A percentile compares a stretch with the other conserved stretches of the same genome.
phyloP scores from a whole-genome alignment of 305 asterid genomes.

The Coffea humblotiana region DNA sequence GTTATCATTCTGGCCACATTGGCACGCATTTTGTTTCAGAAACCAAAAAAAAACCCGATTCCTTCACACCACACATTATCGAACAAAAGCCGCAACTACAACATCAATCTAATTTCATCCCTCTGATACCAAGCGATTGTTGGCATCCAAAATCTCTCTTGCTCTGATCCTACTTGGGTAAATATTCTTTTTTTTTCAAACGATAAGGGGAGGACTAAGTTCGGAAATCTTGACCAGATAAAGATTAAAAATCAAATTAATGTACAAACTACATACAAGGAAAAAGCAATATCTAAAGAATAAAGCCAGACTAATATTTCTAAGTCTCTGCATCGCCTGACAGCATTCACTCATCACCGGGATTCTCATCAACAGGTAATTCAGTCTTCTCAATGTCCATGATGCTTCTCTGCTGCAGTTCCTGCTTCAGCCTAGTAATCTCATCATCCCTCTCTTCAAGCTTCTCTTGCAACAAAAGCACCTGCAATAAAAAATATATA shows the following conservation, averaged over 20 bases:
- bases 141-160: too few relatives aligned
- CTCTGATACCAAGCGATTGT: too few relatives aligned
- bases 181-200: too few relatives aligned
- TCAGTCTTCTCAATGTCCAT: background rate
- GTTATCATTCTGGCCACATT: too few relatives aligned
- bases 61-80: too few relatives aligned
- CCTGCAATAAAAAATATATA: constrained; percentile 36
- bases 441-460: constrained; percentile 68
- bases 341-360: background rate
- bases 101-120: too few relatives aligned
- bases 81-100: too few relatives aligned
- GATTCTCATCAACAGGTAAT: background rate
- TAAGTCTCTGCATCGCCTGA: background rate
- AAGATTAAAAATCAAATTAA: background rate
- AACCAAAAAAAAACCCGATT: too few relatives aligned
- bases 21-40: too few relatives aligned
- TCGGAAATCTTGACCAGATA: background rate
- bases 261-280: background rate
- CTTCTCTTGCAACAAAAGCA: constrained; percentile 76
- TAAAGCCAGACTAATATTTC: background rate
- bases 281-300: background rate
- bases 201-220: too few relatives aligned
- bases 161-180: too few relatives aligned
- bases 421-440: constrained; percentile 41
- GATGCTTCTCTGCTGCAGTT: background rate